Evolutionary conservation across 768 basidiomycete species (phyloP), one percentile per base, ranked within the genome.

Genomic region (Amylocystis lapponica): DNA sequence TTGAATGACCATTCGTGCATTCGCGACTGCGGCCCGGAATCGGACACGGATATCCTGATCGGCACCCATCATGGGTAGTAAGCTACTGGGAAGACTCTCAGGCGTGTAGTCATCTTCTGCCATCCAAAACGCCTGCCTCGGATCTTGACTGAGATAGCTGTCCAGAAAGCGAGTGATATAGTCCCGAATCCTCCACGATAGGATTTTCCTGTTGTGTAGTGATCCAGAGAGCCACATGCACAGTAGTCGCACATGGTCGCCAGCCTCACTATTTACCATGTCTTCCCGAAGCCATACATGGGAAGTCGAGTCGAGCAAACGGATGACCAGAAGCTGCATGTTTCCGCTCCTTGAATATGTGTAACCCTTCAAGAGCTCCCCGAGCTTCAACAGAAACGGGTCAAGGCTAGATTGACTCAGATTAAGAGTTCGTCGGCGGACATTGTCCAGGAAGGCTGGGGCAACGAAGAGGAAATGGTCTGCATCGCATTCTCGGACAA

Each of bases 21-120:
- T 79, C n/a, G 75, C 61, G 12, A 71, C 65, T 1, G 84, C 84
- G 1, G 75, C 76, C 23, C 87, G 81, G 57, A 92, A 86, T 13
- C 95, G 80, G 35, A 96, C 85, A 25, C 92, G 78, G 16, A 86
- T 79, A 57, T 98, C 94, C 30, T 68, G 62, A 60, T 98, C 87
- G n/a, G 63, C 55, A 17, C 71, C 72, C 52, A 88, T 52, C 21
- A 58, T 57, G 10, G 77, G 75, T 26, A 89, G 68, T 25, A 79
- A 51, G 51, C 47, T 41, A 70, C 55, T 11, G 83, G 76, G 47
- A 69, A 48, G 47, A 32, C 57, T 27, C 13, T 51, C 46, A n/a
- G 61, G 47, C 11, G 52, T 51, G 11, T 58, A 47, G 0, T 66
- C 64, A 26, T 66, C 58, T 32, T 66, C 61, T 16, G 58, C 61